Percentiles rank a stretch among this genome's conserved stretches.
Evolutionary conservation across 768 basidiomycete genomes (phyloP).

Genomic region (Lactifluus subvellereus): DNA sequence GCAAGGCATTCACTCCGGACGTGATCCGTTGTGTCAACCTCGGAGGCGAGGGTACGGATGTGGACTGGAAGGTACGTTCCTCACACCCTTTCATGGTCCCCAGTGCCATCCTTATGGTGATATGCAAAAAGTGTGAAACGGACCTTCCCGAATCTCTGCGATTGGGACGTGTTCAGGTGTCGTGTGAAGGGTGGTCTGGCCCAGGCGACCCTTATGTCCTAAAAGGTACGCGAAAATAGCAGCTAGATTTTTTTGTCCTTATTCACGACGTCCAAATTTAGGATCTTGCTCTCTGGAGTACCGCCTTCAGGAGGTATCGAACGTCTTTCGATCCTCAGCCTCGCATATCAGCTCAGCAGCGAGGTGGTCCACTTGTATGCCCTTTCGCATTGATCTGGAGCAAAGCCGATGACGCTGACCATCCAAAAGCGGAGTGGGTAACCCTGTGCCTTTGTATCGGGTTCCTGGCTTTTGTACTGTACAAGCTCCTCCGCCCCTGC

Average conservation of each 20-base stretch:
- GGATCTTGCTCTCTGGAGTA: slow-evolving; percentile 89
- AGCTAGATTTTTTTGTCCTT: background rate
- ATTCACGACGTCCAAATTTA: slow-evolving; percentile 28
- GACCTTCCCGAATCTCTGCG: slow-evolving; percentile 79
- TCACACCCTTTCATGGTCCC: background rate
- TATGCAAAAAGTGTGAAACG: slow-evolving; percentile 63
- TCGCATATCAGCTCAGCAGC: background rate
- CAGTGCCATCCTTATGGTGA: background rate
- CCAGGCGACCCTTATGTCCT: slow-evolving; percentile 81
- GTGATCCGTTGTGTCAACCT: slow-evolving; percentile 79
- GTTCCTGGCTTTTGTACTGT: slow-evolving; percentile 48
- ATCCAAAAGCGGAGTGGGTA: slow-evolving; percentile 12
- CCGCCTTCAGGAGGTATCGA: slow-evolving; percentile 64
- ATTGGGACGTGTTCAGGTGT: slow-evolving; percentile 80
- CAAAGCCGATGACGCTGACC: background rate
- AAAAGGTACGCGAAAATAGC: slow-evolving; percentile 49
- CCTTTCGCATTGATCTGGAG: background rate
- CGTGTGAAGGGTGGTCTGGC: slow-evolving; percentile 85
- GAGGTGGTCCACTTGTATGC: background rate
- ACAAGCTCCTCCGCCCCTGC: slow-evolving; percentile 55
- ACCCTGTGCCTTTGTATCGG: slow-evolving; percentile 25
- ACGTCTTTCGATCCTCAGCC: slow-evolving; percentile 26
- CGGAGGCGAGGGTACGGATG: slow-evolving; percentile 69
- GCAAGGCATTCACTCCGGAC: slow-evolving; percentile 71
- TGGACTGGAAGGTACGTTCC: slow-evolving; percentile 81